Percentiles rank a stretch among this genome's conserved stretches.
Conservation (phyloP, 2,329 filamentous ascomycete species). For the Cadophora sp. region DNA sequence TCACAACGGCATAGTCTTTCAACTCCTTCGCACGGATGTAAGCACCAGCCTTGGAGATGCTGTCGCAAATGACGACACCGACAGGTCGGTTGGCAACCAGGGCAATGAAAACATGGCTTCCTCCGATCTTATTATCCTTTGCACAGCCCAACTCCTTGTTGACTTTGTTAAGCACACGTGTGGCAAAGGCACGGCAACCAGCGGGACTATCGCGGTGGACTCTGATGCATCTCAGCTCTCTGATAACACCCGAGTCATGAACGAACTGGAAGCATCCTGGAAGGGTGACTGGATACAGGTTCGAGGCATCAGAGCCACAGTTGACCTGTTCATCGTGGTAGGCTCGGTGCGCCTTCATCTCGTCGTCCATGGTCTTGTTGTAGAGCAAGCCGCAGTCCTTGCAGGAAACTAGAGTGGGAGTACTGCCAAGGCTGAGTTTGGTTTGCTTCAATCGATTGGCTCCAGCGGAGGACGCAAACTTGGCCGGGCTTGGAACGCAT, state of each 20-base stretch:
- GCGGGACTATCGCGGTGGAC: background rate
- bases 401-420: conserved; percentile 21
- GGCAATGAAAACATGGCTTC: conserved; percentile 37
- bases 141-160: conserved; percentile 14
- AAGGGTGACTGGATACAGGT: background rate
- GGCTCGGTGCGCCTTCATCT: conserved; percentile 26
- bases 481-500: background rate
- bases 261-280: too few relatives aligned
- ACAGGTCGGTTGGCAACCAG: conserved; percentile 27
- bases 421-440: conserved; percentile 30
- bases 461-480: background rate
- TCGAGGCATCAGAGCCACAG: background rate
- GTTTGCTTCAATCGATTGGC: conserved; percentile 14
- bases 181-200: background rate
- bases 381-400: conserved; percentile 32
- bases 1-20: background rate
- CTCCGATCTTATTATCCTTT: conserved; percentile 20
- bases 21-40: background rate
- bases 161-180: conserved; percentile 10
- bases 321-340: conserved; percentile 13
- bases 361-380: conserved; percentile 23
- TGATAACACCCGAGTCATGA: too few relatives aligned
- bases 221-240: background rate
- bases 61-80: conserved; percentile 30
- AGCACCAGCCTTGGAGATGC: conserved; percentile 18